Evolutionary conservation across 371 early-diverging fungal genomes (phyloP), one percentile per base, ranked within the genome.

Genomic region (Actinomucor elegans): DNA sequence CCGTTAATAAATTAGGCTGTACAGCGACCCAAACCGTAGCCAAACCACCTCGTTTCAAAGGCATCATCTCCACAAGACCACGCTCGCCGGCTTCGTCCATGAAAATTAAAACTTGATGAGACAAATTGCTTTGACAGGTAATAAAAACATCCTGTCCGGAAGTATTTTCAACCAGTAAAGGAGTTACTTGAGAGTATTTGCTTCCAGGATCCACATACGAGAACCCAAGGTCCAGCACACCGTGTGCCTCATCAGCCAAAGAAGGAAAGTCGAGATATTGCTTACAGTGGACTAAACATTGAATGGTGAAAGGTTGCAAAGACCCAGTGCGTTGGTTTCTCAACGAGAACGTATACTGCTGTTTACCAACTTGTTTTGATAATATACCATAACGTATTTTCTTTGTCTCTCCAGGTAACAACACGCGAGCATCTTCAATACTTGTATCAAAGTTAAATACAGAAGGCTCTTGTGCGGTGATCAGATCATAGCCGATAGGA

Each of bases 41-140:
- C 70, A 71, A 76, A 24, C 77, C 73, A 26, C 70, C 69, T 23
- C 72, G 70, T 45, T 75, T 83, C 40, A 86, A 63, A 2, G 83
- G 69, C 41, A 81, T 83, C 57, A 67, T 67, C 2, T 78, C 77
- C 5, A 84, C 82, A 12, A 80, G 68, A 11, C 86, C 86, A 41
- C 80, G 74, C 42, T 88, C 86, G 4, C 89, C 79, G 5, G 65
- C 66, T 42, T 76, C 82, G 38, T 94, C 93, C 33, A 81, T 67
- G 61, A 90, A 94, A 5, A 93, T 87, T 32, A 82, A 64, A 7
- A 92, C 93, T 60, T 94, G 94, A 48, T 89, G 88, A 1, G 90
- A 71, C 26, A 94, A 66, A 54, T 93, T 94, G 28, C 92, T 92
- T 23, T 80, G 81, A 37, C 86, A 90, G 0, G 86, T 81, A 23